Base-by-base conservation (phyloP, 192 early-diverging fungal genomes). In the Phlyctochytrium bullatum region DNA sequence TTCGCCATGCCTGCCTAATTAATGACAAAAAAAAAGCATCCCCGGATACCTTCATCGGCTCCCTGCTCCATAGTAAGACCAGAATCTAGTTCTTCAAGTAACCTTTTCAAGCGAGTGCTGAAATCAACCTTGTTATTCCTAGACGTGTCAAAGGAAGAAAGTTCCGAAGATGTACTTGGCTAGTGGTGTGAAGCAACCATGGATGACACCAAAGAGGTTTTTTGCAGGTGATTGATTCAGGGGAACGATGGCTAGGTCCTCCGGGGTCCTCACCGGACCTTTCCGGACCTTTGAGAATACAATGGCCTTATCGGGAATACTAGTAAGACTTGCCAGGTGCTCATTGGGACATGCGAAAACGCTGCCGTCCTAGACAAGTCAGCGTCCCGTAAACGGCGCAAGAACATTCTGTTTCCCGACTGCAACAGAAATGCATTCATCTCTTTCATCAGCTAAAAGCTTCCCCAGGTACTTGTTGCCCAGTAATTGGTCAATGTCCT, bases 131-230 rank as follows among this genome's bases (percentile, higher is more conserved):
- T 71, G 1, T 52, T 33, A 75, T 67, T 47, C 1, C 72, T 76
- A 40, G 14, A 33, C 20, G 10, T 71, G 20, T 14, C 17, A 1
- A 67, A 68, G 32, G 32, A 12, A 68, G 0, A 16, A 25, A 68
- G 32, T 17, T 16, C 63, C n/a, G 63, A 17, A 27, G n/a, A 0
- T 32, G 2, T 58, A 68, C 75, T 78, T 80, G 14, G 71, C 29
- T n/a, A 80, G 50, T 6, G 79, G 79, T 17, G 76, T 61, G 57
- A 67, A 80, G 4, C 71, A 54, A 35, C 50, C 54, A 53, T 80
- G 79, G 28, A 80, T 60, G 17, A 67, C 29, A 35, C 67, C 62
- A 40, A 78, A 80, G 2, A 80, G 66, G 6, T 53, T 50, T 31
- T 66, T 61, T 16, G 73, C 24, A 16, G 76, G 75, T 20, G 65